phyloP scores from a whole-genome alignment of 2,329 filamentous ascomycete species.

The Metarhizium sp. region DNA sequence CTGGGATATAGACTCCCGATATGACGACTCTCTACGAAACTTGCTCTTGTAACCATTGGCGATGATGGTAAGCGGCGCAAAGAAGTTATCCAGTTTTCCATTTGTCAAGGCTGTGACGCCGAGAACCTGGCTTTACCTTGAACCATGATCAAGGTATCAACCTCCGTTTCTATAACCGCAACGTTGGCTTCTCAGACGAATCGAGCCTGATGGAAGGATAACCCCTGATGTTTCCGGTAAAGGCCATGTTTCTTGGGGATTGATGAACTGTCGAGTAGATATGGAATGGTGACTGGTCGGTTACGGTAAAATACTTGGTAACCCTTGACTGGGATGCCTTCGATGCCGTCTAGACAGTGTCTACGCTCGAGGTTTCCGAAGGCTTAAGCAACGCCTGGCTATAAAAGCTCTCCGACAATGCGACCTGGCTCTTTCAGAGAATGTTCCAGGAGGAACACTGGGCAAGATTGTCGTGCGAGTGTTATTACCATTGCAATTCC shows the following conservation, averaged over 20 bases:
- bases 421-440: background rate
- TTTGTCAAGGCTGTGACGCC: background rate
- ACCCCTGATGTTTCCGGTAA: background rate
- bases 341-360: background rate
- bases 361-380: background rate
- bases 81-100: background rate
- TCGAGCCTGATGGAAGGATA: background rate
- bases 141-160: background rate
- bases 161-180: background rate
- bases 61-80: background rate
- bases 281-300: background rate
- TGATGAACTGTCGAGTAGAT: background rate
- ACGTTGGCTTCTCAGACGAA: background rate
- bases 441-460: background rate
- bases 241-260: background rate
- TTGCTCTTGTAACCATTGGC: background rate
- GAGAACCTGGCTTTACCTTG: background rate
- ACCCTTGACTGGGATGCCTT: background rate
- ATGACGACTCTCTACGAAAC: background rate
- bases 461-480: background rate
- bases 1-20: background rate
- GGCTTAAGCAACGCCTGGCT: background rate
- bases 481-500: background rate
- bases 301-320: background rate
- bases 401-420: background rate